Percentiles rank a stretch among this genome's conserved stretches.
phyloP scores from a whole-genome alignment of 441 rosid species.

The Geranium incanum region DNA sequence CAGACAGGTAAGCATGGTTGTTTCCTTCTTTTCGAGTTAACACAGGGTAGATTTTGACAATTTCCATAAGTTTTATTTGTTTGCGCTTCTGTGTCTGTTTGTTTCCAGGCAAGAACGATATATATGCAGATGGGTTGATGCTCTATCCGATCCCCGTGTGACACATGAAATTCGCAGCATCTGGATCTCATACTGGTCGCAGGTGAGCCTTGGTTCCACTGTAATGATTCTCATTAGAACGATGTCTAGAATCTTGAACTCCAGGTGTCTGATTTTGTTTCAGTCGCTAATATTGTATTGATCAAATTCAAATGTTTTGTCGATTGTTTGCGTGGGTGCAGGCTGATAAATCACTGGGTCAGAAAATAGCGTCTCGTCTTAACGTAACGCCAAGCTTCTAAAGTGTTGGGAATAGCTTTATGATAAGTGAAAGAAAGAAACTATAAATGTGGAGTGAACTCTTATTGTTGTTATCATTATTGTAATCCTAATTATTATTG shows the following conservation, averaged over 20 bases:
- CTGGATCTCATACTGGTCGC: constrained; percentile 79
- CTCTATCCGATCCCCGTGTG: constrained; percentile 63
- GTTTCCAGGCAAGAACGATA: constrained; percentile 69
- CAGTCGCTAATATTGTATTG: background rate
- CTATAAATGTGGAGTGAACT: too few relatives aligned
- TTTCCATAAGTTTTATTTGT: background rate
- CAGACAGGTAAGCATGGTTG: constrained; percentile 50
- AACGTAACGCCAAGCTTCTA: background rate
- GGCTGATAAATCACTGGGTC: background rate
- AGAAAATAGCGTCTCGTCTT: background rate
- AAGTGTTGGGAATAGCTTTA: background rate
- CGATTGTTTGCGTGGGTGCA: background rate
- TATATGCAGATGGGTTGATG: constrained; percentile 60
- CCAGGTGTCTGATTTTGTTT: too few relatives aligned
- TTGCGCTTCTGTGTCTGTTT: background rate
- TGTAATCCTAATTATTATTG: too few relatives aligned
- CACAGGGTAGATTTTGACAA: constrained; percentile 1
- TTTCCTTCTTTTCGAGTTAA: constrained; percentile 1
- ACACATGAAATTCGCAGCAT: constrained; percentile 74
- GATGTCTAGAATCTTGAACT: too few relatives aligned
- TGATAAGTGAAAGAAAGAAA: too few relatives aligned
- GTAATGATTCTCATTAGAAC: background rate
- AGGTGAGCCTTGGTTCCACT: constrained; percentile 35
- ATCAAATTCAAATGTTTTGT: background rate
- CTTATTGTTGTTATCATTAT: too few relatives aligned